Base-by-base conservation (phyloP, 805 yeast species). In the Clavispora phyllophila region DNA sequence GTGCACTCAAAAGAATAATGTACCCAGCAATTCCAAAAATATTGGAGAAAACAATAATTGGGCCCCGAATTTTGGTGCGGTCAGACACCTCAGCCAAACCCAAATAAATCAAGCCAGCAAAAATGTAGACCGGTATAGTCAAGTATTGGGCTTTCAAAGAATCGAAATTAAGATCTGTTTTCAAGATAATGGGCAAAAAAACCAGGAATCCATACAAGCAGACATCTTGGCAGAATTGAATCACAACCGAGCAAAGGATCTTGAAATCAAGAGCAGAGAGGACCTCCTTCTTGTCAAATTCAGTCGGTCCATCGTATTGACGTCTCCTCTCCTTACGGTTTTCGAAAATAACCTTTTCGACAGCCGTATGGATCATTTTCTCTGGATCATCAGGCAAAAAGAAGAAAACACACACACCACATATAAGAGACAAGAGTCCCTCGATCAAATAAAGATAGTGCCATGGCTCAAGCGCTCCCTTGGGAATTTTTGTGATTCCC, bases 141-240 rank as follows among this genome's bases (percentile, higher is more conserved):
- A 39, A 14, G 18, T 39, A 39, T 17, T 39, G 41, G 4, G 41
- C 36, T 10, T 32, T 13, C 7, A 39, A 15, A 3, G 23, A 33
- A 5, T 46, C 49, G 44, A 50, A 65, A 1, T 68, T 67, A 20
- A 66, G 46, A 13, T 57, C 63, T 20, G 46, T 36, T 31, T 61
- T 56, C 42, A 72, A 53, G 37, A 70, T 68, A 3, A 66, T 56
- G 9, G 76, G 74, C 37, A 69, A 53, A 43, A 70, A 72, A 1
- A 70, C 66, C 1, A 66, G 55, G 41, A 63, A 68, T 9, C 78
- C 78, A 48, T 70, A 74, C 26, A 70, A 52, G 7, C 66, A 57
- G 12, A 63, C 47, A 50, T 72, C 75, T 37, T 57, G 68, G 54
- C 76, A 70, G 50, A 74, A 72, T 50, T 72, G 76, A 46, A 68